Evolutionary conservation across 345 rosid species (phyloP).

Genomic region (Erysimum cheiranthoides): DNA sequence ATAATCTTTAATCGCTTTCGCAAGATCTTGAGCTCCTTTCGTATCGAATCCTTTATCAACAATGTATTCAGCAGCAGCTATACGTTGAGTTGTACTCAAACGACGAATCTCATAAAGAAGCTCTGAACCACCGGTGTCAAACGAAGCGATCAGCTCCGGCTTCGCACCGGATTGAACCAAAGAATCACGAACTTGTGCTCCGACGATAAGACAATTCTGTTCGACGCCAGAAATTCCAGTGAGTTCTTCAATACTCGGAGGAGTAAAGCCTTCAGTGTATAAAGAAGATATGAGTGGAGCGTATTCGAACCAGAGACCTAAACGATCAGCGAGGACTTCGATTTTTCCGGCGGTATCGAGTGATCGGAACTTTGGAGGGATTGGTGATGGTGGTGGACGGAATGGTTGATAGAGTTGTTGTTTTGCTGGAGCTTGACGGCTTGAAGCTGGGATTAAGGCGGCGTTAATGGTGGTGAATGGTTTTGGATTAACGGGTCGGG

Average conservation of each 20-base stretch:
- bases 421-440: conserved; percentile 43
- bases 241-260: conserved; percentile 70
- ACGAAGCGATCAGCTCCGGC: conserved; percentile 59
- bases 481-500: conserved; percentile 36
- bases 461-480: conserved; percentile 42
- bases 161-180: conserved; percentile 62
- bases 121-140: conserved; percentile 78
- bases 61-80: conserved; percentile 62
- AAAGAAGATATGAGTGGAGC: conserved; percentile 84
- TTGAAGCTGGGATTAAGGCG: conserved; percentile 46
- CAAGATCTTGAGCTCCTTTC: conserved; percentile 73
- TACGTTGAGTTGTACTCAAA: conserved; percentile 61
- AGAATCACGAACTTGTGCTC: conserved; percentile 75
- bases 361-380: conserved; percentile 66
- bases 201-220: conserved; percentile 84
- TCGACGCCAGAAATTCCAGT: conserved; percentile 87
- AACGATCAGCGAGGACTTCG: conserved; percentile 74
- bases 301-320: conserved; percentile 87
- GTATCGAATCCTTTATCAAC: conserved; percentile 52
- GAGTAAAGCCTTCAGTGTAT: conserved; percentile 75
- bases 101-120: conserved; percentile 80
- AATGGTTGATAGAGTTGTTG: conserved; percentile 79
- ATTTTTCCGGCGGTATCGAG: conserved; percentile 71
- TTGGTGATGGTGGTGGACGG: conserved; percentile 87
- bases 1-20: conserved; percentile 81